Evolutionary conservation across 2,329 filamentous ascomycete species (phyloP), one percentile per base, ranked within the genome.

Genomic region (Fusarium sarcochroum): DNA sequence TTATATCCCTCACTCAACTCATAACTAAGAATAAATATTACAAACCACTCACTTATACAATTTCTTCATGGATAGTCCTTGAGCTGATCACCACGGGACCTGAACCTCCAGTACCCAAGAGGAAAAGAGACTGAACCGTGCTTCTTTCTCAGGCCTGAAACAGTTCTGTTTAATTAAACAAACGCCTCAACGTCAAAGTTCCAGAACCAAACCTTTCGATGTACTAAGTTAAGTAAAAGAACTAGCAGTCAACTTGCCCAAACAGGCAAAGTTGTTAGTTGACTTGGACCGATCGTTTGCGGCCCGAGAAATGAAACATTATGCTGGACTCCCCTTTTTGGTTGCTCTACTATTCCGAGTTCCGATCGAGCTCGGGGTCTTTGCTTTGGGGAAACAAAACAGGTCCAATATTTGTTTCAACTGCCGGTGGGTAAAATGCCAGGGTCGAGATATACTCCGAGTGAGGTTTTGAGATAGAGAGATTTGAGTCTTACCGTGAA

Each of bases 271-370:
- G 52, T 25, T 15, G 15, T 37, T 15, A 47, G 11, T 21, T 64
- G 41, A 64, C 18, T 14, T 41, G 34, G n/a, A 48, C 44, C 17
- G 14, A 32, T 20, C 44, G 53, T 32, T 30, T 50, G 42, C 62
- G 62, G 62, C 62, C 44, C 61, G 61, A 66, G 61, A 30, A 49
- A 41, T 66, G 59, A 64, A 64, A 64, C 61, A 34, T 41, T 41
- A 25, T 52, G 53, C n/a, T 48, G 41, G 30, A 20, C 30, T 18
- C 46, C 40, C 46, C 52, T 60, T 56, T 56, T 57, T 42, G 38
- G 38, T 53, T n/a, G 41, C 20, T 40, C 23, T 57, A 35, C 13
- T 18, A 37, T n/a, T n/a, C 46, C 35, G 53, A 52, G 23, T 51
- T 41, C 53, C 30, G 47, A 53, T 57, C 54, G 21, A n/a, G 13